Conservation (phyloP, 2,329 filamentous ascomycete genomes). For the Chaetomiaceae sp. region DNA sequence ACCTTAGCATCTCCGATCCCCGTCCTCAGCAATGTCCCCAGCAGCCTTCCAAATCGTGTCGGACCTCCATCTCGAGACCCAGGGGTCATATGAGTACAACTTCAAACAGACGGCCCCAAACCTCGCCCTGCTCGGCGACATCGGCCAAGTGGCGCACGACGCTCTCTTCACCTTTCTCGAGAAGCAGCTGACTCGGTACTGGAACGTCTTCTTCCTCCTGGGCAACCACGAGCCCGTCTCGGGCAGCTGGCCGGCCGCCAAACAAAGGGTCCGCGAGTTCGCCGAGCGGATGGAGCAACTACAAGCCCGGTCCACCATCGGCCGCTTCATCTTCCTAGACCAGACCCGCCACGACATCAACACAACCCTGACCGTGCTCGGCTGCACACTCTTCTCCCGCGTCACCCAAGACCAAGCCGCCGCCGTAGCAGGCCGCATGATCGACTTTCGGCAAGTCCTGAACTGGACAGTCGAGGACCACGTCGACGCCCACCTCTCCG, state of each 20-base stretch:
- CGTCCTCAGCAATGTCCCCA: background rate
- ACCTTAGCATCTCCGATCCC: no score
- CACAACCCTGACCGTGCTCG: conserved; percentile 35
- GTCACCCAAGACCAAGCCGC: conserved; percentile 30
- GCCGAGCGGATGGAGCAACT: background rate
- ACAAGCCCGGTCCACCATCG: conserved; percentile 1
- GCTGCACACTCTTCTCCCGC: conserved; percentile 39
- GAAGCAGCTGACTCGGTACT: conserved; percentile 37
- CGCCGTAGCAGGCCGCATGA: conserved; percentile 33
- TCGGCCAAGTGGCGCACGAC: conserved; percentile 39
- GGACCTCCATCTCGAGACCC: conserved; percentile 45
- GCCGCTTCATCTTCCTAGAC: conserved; percentile 38
- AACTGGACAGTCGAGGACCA: conserved; percentile 26
- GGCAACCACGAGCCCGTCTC: conserved; percentile 46
- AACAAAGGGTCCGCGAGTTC: conserved; percentile 12
- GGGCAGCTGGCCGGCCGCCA: conserved; percentile 27
- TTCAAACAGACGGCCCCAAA: conserved; percentile 37
- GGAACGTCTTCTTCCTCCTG: conserved; percentile 39
- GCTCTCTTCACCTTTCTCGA: conserved; percentile 38
- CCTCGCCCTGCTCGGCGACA: conserved; percentile 46
- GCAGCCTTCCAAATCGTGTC: conserved; percentile 14
- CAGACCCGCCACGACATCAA: conserved; percentile 36
- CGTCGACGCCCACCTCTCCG: conserved; percentile 19
- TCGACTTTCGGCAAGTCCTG: conserved; percentile 39
- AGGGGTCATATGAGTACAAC: conserved; percentile 38